Evolutionary conservation across 1,139 yeast genomes (phyloP).

Genomic region (Magnusiomyces tetraspermus): DNA sequence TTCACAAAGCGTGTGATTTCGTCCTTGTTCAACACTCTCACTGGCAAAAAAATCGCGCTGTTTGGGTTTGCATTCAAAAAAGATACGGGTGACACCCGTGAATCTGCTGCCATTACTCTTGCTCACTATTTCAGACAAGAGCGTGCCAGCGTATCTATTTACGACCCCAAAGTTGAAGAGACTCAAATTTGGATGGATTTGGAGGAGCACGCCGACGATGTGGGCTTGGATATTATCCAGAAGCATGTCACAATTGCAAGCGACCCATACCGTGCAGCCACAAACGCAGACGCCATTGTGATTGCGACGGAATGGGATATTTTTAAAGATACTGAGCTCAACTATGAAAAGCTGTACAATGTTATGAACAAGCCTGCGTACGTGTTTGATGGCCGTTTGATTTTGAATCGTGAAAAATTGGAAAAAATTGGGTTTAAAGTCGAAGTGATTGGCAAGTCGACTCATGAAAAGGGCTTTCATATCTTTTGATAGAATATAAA

Average conservation of each 20-base stretch:
- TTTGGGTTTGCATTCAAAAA: constrained; percentile 28
- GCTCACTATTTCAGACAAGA: constrained; percentile 23
- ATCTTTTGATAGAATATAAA: too few relatives aligned
- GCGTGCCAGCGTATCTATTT: constrained; percentile 22
- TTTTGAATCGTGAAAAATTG: constrained; percentile 21
- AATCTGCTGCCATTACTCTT: constrained; percentile 25
- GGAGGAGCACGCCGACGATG: constrained; percentile 19
- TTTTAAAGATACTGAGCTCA: constrained; percentile 20
- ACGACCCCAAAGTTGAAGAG: constrained; percentile 27
- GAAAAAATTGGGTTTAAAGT: constrained; percentile 21
- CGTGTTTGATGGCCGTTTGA: constrained; percentile 24
- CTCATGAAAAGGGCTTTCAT: constrained; percentile 14
- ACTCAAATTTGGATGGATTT: constrained; percentile 25
- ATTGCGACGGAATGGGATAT: constrained; percentile 29
- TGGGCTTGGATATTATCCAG: constrained; percentile 17
- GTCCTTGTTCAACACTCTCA: constrained; percentile 24
- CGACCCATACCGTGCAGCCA: constrained; percentile 24
- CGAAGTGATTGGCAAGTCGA: constrained; percentile 19
- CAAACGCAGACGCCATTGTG: constrained; percentile 25
- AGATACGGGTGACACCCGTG: constrained; percentile 28
- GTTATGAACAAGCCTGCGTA: constrained; percentile 26
- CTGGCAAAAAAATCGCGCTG: constrained; percentile 24
- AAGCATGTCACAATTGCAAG: constrained; percentile 18
- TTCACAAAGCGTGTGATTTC: constrained; percentile 24
- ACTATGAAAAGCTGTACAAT: constrained; percentile 23